A percentile compares a stretch with the other conserved stretches of the same genome.
Evolutionary conservation across 2,329 filamentous ascomycete species (phyloP).

Genomic region (Colletotrichum sp.): DNA sequence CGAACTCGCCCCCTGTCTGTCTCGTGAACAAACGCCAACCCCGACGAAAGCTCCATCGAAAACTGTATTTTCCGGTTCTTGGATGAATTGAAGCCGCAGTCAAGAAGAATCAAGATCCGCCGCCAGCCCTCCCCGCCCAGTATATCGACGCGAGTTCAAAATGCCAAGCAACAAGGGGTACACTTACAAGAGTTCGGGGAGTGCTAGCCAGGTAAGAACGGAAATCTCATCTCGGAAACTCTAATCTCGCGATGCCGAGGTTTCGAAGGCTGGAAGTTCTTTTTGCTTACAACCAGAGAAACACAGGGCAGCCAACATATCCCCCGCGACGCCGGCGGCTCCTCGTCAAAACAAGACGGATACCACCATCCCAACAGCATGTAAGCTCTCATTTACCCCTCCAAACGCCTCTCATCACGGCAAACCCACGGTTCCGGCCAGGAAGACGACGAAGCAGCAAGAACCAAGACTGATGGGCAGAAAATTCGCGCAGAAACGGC

Average conservation of each 20-base stretch:
- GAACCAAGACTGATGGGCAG: background rate
- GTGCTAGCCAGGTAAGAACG: slow-evolving; percentile 64
- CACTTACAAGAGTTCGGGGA: slow-evolving; percentile 57
- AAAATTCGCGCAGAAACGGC: slow-evolving; percentile 51
- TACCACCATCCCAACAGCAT: slow-evolving; percentile 70
- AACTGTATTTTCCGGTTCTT: background rate
- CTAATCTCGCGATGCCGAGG: background rate
- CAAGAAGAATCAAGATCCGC: background rate
- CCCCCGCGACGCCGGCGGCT: slow-evolving; percentile 64
- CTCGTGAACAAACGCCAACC: background rate
- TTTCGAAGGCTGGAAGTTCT: fast-evolving
- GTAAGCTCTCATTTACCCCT: slow-evolving; percentile 38
- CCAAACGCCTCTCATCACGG: background rate
- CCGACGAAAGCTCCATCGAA: background rate
- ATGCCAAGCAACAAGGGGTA: slow-evolving; percentile 34
- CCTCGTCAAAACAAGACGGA: slow-evolving; percentile 59
- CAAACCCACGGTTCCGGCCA: background rate
- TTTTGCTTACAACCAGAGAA: background rate
- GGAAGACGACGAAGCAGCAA: background rate
- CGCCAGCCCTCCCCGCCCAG: background rate
- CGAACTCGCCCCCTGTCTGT: background rate
- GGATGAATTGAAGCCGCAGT: background rate
- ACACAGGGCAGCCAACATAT: slow-evolving; percentile 71
- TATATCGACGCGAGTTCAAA: background rate
- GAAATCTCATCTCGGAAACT: background rate